Percentiles rank a stretch among this genome's conserved stretches.
These are phyloP conservation scores for Lathyrus oleraceus DNA, from an alignment of 306 rosid genomes.

Conservation along the genomic window DNA sequence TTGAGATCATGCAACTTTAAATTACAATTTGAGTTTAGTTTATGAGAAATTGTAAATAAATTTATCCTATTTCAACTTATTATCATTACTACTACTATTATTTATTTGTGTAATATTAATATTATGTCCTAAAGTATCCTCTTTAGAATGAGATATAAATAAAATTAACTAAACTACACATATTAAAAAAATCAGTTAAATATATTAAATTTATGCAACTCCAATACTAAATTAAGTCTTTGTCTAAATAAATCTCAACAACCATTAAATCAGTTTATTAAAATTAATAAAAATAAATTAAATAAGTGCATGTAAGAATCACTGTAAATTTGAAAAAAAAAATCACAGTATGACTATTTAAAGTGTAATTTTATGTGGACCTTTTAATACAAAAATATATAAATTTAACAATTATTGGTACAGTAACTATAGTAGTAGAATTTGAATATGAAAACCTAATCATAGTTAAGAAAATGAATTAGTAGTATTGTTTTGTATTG, in stretches of 20 bases:
- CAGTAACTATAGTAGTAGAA: neutral
- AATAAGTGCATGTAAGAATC: neutral
- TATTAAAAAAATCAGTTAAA: neutral
- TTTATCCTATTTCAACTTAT: neutral
- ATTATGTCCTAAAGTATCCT: slow-evolving; percentile 31
- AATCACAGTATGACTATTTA: no score
- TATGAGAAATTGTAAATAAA: no score
- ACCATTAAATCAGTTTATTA: neutral
- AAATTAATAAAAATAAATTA: neutral
- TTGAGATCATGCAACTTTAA: slow-evolving; percentile 23
- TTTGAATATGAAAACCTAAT: slow-evolving; percentile 14
- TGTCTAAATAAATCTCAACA: neutral
- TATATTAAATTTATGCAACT: neutral
- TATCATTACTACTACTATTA: neutral
- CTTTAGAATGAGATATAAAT: neutral
- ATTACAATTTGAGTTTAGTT: slow-evolving; percentile 16
- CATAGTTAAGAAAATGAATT: slow-evolving; percentile 39
- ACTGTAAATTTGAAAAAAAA: no score
- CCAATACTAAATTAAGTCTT: neutral
- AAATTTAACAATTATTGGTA: no score
- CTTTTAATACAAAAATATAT: no score
- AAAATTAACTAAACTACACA: neutral
- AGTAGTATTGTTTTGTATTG: slow-evolving; percentile 30
- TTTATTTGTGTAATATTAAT: neutral
- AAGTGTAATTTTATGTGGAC: no score